Conservation (phyloP, 208 protist genomes). For the Crithidia brevicula region DNA sequence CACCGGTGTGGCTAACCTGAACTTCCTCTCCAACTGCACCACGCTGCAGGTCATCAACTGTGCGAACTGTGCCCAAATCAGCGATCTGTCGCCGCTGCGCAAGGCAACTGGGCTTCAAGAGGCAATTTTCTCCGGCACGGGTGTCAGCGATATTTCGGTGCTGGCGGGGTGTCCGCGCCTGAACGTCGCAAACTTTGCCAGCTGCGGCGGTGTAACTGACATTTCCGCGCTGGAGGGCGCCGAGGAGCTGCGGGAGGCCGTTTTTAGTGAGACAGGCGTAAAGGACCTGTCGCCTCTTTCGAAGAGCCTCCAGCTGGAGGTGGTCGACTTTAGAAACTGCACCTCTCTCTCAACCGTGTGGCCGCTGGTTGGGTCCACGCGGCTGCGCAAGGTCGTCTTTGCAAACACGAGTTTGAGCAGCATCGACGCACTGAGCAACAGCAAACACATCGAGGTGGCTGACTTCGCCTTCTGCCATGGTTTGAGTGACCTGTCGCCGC, state of each 20-base stretch:
- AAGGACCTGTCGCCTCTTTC: conserved; percentile 11
- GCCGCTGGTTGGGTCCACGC: not conserved
- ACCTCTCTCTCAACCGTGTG: not conserved
- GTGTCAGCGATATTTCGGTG: conserved; percentile 1
- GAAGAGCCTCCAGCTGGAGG: conserved; percentile 2
- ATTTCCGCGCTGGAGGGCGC: conserved; percentile 1
- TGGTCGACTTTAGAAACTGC: conserved; percentile 14
- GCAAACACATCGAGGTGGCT: conserved; percentile 15
- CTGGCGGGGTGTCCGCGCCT: conserved; percentile 6
- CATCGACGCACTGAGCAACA: not conserved
- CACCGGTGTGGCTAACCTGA: conserved; percentile 6
- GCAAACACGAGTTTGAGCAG: conserved; percentile 5
- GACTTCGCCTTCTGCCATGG: conserved; percentile 18
- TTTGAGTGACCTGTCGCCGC: conserved; percentile 2
- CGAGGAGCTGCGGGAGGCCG: conserved; percentile 1
- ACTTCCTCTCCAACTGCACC: conserved; percentile 14
- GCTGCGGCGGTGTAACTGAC: conserved; percentile 1
- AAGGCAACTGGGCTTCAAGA: conserved; percentile 1
- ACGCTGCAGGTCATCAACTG: conserved; percentile 9
- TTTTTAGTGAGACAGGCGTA: conserved; percentile 8
- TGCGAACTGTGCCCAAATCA: conserved; percentile 11
- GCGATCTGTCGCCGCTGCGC: conserved; percentile 13
- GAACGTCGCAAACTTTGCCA: conserved; percentile 12
- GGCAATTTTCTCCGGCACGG: conserved; percentile 4
- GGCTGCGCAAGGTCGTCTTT: conserved; percentile 13